Evolutionary conservation across 768 basidiomycete genomes (phyloP).

Genomic region (Suillus decipiens): DNA sequence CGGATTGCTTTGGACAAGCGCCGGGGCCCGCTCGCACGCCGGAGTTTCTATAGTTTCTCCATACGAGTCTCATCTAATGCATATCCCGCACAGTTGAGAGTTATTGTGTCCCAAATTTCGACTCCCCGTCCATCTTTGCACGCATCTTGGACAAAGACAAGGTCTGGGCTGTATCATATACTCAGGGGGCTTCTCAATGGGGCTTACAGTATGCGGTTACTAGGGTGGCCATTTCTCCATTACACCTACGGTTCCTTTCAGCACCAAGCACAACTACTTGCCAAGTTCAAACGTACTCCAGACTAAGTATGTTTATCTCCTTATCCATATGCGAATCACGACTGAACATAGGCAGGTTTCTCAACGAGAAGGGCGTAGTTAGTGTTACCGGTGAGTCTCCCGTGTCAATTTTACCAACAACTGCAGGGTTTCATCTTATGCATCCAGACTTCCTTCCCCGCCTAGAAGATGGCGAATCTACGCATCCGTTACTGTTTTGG

Average conservation of each 20-base stretch:
- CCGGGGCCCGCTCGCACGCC: not conserved
- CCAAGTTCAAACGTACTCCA: slow-evolving; percentile 84
- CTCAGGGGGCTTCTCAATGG: slow-evolving; percentile 9
- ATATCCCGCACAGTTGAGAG: slow-evolving; percentile 65
- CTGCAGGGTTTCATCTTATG: slow-evolving; percentile 11
- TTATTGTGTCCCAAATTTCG: slow-evolving; percentile 92
- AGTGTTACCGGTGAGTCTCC: slow-evolving; percentile 65
- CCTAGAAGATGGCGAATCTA: slow-evolving; percentile 38
- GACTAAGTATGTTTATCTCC: slow-evolving; percentile 57
- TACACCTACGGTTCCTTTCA: slow-evolving; percentile 66
- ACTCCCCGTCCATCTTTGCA: slow-evolving; percentile 91
- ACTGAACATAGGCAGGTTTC: slow-evolving; percentile 47
- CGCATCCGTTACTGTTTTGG: slow-evolving; percentile 78
- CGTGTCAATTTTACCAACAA: not conserved
- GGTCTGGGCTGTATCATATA: slow-evolving; percentile 24
- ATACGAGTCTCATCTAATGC: not conserved
- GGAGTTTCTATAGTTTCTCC: not conserved
- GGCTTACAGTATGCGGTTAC: not conserved
- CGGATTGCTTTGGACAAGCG: not conserved
- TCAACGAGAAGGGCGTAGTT: slow-evolving; percentile 86
- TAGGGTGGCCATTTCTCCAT: slow-evolving; percentile 92
- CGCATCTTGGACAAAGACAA: slow-evolving; percentile 87
- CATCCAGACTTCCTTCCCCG: slow-evolving; percentile 78
- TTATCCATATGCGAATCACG: not conserved
- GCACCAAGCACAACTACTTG: slow-evolving; percentile 81